Percentiles rank a stretch among this genome's conserved stretches.
Conservation (phyloP, 768 basidiomycete genomes). For the Boletellus emodensis region DNA sequence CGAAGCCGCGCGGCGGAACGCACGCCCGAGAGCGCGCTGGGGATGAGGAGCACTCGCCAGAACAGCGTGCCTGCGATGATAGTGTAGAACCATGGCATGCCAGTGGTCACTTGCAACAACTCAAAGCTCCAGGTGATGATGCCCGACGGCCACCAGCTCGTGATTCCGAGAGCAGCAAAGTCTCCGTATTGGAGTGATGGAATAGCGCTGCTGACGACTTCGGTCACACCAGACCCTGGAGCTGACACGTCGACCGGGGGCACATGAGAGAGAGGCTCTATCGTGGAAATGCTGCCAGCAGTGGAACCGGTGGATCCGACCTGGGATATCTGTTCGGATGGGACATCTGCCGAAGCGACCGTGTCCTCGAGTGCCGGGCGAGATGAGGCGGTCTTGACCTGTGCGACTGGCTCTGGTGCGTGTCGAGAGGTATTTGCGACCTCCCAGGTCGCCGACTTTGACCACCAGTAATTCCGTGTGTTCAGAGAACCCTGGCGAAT, state of each 20-base stretch:
- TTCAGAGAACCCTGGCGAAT: slow-evolving; percentile 12
- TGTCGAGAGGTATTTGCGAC: not conserved
- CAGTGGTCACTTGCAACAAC: slow-evolving; percentile 61
- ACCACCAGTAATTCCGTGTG: slow-evolving; percentile 33
- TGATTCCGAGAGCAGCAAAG: slow-evolving; percentile 62
- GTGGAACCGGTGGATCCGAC: not conserved
- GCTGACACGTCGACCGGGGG: slow-evolving; percentile 7
- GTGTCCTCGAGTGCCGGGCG: not conserved
- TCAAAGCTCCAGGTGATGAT: slow-evolving; percentile 62
- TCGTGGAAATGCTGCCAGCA: not conserved
- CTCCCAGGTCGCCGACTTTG: slow-evolving; percentile 16
- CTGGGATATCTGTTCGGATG: not conserved
- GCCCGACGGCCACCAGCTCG: slow-evolving; percentile 65
- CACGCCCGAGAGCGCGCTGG: slow-evolving; percentile 53
- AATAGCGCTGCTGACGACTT: slow-evolving; percentile 25
- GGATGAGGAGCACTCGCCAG: slow-evolving; percentile 59
- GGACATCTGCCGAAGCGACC: not conserved
- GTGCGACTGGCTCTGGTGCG: slow-evolving; percentile 4
- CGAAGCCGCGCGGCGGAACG: slow-evolving; percentile 48
- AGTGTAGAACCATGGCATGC: slow-evolving; percentile 82
- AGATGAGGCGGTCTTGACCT: not conserved
- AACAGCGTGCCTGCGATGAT: slow-evolving; percentile 62
- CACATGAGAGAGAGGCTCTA: not conserved
- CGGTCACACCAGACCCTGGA: slow-evolving; percentile 14
- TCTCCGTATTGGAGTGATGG: slow-evolving; percentile 67